These are phyloP conservation scores for Fusarium avenaceum DNA, from an alignment of 2,329 filamentous ascomycete genomes.

Conservation along the genomic window DNA sequence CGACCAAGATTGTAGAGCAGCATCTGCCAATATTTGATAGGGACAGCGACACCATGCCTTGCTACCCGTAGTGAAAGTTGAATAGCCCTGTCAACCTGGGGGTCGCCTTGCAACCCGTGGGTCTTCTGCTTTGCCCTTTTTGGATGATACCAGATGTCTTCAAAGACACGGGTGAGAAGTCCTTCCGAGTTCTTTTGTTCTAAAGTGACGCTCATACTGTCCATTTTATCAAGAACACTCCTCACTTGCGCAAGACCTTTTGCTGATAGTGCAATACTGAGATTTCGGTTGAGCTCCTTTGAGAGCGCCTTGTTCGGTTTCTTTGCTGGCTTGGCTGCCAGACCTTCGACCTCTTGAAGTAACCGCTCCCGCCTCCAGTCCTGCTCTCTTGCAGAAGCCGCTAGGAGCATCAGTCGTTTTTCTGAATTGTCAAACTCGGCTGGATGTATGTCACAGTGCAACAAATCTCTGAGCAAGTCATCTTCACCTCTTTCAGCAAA, in stretches of 20 bases:
- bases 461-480: constrained; percentile 60
- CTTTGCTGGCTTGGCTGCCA: constrained; percentile 9
- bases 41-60: constrained; percentile 53
- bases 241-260: constrained; percentile 43
- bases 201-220: constrained; percentile 48
- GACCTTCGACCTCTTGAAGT: constrained; percentile 58
- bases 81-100: constrained; percentile 52
- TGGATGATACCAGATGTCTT: constrained; percentile 50
- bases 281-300: constrained; percentile 45
- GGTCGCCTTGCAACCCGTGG: constrained; percentile 33
- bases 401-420: constrained; percentile 57
- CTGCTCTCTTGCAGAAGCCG: constrained; percentile 48
- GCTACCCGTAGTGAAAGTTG: constrained; percentile 49
- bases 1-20: constrained; percentile 61
- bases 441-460: constrained; percentile 67
- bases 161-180: constrained; percentile 48
- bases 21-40: constrained; percentile 58
- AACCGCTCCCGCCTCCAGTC: constrained; percentile 60
- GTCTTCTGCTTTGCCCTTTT: constrained; percentile 27
- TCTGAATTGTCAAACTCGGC: constrained; percentile 66
- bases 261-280: constrained; percentile 25
- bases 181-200: constrained; percentile 48
- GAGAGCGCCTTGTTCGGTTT: constrained; percentile 39
- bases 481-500: constrained; percentile 72
- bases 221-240: constrained; percentile 53